Conservation (phyloP, 371 early-diverging fungal genomes). For the Furculomyces boomerangus region DNA sequence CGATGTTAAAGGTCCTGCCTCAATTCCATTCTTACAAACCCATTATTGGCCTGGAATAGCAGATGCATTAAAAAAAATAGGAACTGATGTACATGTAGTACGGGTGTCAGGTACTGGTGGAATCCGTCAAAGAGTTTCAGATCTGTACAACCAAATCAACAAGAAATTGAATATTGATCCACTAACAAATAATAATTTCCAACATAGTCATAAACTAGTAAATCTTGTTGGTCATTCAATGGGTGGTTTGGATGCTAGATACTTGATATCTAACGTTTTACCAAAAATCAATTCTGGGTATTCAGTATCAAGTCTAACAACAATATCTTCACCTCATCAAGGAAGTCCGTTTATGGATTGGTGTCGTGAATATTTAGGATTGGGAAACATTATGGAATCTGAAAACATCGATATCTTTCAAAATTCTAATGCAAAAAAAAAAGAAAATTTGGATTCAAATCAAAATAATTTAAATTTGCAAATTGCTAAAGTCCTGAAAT, state of each 20-base stretch:
- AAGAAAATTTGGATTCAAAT: too few species aligned
- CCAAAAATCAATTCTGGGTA: conserved; percentile 28
- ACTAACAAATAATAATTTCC: conserved; percentile 24
- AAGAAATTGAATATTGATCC: conserved; percentile 3
- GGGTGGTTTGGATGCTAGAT: conserved; percentile 82
- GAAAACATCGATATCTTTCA: too few species aligned
- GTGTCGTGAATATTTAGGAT: conserved; percentile 57
- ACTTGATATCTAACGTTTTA: conserved; percentile 56
- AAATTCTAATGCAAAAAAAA: too few species aligned
- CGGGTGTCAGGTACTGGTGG: conserved; percentile 65
- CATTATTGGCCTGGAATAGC: conserved; percentile 82
- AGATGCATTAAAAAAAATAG: conserved; percentile 56
- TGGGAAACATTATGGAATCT: conserved; percentile 26
- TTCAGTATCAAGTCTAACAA: conserved; percentile 53
- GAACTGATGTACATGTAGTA: conserved; percentile 64
- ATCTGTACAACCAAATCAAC: conserved; percentile 45
- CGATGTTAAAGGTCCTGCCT: conserved; percentile 54
- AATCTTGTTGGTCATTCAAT: conserved; percentile 86
- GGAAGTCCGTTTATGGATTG: conserved; percentile 83
- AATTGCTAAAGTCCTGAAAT: too few species aligned
- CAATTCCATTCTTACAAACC: conserved; percentile 57
- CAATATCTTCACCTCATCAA: conserved; percentile 81
- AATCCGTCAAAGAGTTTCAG: conserved; percentile 56
- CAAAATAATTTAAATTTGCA: too few species aligned
- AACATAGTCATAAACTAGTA: too few species aligned